Evolutionary conservation across 1,139 yeast species (phyloP), one percentile per base, ranked within the genome.

Genomic region (Suhomyces choctaworum): DNA sequence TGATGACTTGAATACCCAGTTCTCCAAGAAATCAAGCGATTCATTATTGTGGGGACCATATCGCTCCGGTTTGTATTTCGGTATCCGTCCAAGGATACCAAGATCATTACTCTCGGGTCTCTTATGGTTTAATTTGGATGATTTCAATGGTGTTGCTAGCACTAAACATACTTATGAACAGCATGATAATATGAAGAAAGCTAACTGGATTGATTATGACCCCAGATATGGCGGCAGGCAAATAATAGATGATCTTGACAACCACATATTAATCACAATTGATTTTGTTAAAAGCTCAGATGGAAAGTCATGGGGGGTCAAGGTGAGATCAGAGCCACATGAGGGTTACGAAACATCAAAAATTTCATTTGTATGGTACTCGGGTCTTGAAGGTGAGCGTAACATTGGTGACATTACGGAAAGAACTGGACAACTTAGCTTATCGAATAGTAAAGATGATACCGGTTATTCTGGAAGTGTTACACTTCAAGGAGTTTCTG

Each of bases 161-260:
- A 56, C 84, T n/a, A 78, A 96, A 48, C 97, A 92, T 58, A 73
- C 77, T 38, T 88, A 90, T 51, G 92, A 85, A 42, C 90, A 82
- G 48, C 66, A 69, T 25, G 94, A 89, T 50, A 74, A 79, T 29
- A 71, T 89, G 69, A 72, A 70, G 25, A 80, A 76, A 37, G 94
- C 88, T 50, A 90, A 94, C 25, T 92, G 97, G 97, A 72, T 79
- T 14, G 66, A 72, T 30, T 92, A 82, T 57, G 97, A 94, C 55
- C 92, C 97, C 3, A 72, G 97, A 45, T 44, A 62, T 16, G 99
- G 98, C 22, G 98, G 99, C 0, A 68, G 76, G 40, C 94, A 92
- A 52, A 66, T 76, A 1, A 81, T 94, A 25, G 66, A 71, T 29
- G 98, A 92, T 56, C 58, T 64, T 16, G 84, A 76, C 26, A 76